These are phyloP conservation scores for Xylaria acuta DNA, from an alignment of 495 filamentous ascomycete species.

Conservation along the genomic window DNA sequence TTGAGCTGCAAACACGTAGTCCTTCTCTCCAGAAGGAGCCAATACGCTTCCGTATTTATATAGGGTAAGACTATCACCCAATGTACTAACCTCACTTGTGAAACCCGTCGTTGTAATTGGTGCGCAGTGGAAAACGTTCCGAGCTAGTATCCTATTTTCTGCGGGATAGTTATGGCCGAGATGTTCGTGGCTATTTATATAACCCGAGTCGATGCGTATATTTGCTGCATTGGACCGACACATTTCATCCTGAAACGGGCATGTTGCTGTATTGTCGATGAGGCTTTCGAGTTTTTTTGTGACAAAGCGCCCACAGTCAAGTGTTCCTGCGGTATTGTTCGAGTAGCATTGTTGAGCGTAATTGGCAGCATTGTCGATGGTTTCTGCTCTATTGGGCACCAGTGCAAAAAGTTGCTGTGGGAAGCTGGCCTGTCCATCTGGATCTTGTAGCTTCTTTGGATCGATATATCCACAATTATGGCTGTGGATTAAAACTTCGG, in stretches of 20 bases:
- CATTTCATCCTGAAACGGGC: constrained; percentile 16
- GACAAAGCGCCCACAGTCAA: constrained; percentile 20
- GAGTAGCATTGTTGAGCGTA: constrained; percentile 30
- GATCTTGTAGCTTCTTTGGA: not conserved
- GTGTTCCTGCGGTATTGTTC: not conserved
- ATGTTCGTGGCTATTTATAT: constrained; percentile 21
- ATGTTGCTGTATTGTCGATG: not conserved
- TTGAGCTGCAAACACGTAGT: not conserved
- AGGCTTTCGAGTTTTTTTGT: not conserved
- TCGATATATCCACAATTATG: constrained; percentile 8
- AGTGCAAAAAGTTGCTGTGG: no score
- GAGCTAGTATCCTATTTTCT: no score
- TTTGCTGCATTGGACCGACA: constrained; percentile 13
- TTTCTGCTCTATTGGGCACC: not conserved
- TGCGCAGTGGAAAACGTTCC: not conserved
- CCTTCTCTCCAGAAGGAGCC: not conserved
- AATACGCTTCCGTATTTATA: not conserved
- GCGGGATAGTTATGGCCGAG: not conserved
- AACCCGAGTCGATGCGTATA: constrained; percentile 21
- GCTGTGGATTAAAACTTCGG: constrained; percentile 24
- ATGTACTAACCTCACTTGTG: not conserved
- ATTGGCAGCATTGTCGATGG: no score
- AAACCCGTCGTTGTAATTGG: not conserved
- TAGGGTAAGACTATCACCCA: not conserved
- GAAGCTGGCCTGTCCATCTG: not conserved